Conservation (phyloP, 2,329 filamentous ascomycete genomes). For the Dactylellina cionopaga region DNA sequence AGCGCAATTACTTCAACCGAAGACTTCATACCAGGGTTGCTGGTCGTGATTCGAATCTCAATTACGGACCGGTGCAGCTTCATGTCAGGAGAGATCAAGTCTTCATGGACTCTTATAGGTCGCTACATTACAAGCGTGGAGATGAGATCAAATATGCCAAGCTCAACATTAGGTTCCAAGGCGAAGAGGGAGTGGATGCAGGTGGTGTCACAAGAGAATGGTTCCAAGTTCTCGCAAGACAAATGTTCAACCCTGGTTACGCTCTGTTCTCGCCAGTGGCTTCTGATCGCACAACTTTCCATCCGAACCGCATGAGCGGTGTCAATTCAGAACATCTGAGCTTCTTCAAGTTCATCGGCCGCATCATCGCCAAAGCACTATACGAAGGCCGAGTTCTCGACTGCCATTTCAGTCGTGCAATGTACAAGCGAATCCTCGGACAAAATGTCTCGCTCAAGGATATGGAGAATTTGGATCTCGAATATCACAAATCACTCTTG, state of each 20-base stretch:
- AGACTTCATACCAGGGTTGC: slow-evolving; percentile 83
- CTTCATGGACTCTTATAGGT: slow-evolving; percentile 97
- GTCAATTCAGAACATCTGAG: slow-evolving; percentile 95
- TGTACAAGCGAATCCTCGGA: slow-evolving; percentile 96
- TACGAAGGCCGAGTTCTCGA: slow-evolving; percentile 96
- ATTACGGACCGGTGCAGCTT: slow-evolving; percentile 78
- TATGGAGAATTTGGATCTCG: slow-evolving; percentile 97
- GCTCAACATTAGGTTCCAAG: slow-evolving; percentile 95
- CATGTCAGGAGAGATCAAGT: slow-evolving; percentile 92
- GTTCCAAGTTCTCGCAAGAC: slow-evolving; percentile 96
- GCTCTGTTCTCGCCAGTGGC: slow-evolving; percentile 96
- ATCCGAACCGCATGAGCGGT: slow-evolving; percentile 91
- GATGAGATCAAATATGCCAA: slow-evolving; percentile 99
- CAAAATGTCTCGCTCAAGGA: slow-evolving; percentile 97
- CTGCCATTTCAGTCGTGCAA: slow-evolving; percentile 97
- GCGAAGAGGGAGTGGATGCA: slow-evolving; percentile 96
- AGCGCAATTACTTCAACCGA: slow-evolving; percentile 97
- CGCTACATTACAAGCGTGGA: slow-evolving; percentile 94
- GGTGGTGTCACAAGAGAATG: slow-evolving; percentile 97
- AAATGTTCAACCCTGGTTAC: slow-evolving; percentile 99
- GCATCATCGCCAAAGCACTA: slow-evolving; percentile 96
- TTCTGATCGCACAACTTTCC: slow-evolving; percentile 97
- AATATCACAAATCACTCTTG: slow-evolving; percentile 97
- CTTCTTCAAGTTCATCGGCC: slow-evolving; percentile 99
- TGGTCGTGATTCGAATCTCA: slow-evolving; percentile 72